Percentiles rank a stretch among this genome's conserved stretches.
Evolutionary conservation across 805 yeast species (phyloP).

Genomic region (Pichia pseudocactophila): DNA sequence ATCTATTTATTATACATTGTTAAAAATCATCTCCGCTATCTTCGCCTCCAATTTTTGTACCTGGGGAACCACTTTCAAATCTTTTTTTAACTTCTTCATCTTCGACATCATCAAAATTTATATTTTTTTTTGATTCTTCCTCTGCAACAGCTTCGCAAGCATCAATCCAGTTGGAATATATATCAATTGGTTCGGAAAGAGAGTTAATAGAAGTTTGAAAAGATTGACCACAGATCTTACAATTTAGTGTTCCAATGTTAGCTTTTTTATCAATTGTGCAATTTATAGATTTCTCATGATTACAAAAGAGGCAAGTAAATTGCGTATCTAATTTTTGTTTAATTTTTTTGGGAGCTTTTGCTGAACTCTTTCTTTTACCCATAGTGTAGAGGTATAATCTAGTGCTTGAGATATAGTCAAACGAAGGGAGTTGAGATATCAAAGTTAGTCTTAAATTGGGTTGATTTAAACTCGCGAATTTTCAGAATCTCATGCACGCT

Average conservation of each 20-base stretch:
- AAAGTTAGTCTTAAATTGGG: background rate
- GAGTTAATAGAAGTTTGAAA: constrained; percentile 85
- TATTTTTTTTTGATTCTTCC: constrained; percentile 30
- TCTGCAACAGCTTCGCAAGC: constrained; percentile 87
- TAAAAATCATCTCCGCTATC: constrained; percentile 15
- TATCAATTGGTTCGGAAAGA: constrained; percentile 83
- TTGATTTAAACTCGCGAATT: too few relatives aligned
- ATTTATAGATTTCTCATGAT: constrained; percentile 86
- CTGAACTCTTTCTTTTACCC: constrained; percentile 64
- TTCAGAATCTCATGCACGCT: too few relatives aligned
- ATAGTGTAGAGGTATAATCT: too few relatives aligned
- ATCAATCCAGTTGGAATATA: constrained; percentile 96
- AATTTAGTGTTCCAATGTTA: constrained; percentile 72
- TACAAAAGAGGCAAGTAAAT: constrained; percentile 89
- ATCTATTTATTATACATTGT: background rate
- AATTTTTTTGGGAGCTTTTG: constrained; percentile 70
- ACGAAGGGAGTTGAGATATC: background rate
- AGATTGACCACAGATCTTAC: constrained; percentile 90
- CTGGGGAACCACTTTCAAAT: constrained; percentile 2
- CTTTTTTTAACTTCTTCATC: constrained; percentile 11
- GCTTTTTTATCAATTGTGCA: constrained; percentile 83
- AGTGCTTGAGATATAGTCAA: too few relatives aligned
- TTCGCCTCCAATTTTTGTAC: constrained; percentile 1
- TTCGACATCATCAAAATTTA: constrained; percentile 16
- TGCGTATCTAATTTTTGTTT: constrained; percentile 74